phyloP scores from a whole-genome alignment of 75 land plant species.

The Gnetum montanum region DNA sequence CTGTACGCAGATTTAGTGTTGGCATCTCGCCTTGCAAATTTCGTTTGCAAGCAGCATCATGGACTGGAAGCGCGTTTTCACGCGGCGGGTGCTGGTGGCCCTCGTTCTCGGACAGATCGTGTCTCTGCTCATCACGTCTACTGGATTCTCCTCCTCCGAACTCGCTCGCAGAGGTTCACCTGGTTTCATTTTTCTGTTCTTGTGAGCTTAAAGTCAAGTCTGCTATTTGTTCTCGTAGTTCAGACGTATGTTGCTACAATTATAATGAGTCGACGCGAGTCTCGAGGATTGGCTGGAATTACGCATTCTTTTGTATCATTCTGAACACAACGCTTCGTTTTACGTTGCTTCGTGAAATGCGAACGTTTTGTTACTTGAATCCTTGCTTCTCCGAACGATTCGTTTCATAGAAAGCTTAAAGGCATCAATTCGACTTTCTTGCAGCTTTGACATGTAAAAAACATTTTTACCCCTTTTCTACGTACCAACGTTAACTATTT shows the following conservation, averaged over 20 bases:
- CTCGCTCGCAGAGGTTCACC: constrained; percentile 50
- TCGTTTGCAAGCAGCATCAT: neutral
- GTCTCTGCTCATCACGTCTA: constrained; percentile 70
- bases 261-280: too few relatives aligned
- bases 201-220: neutral
- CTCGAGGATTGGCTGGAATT: too few relatives aligned
- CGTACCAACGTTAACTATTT: neutral
- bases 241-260: too few relatives aligned
- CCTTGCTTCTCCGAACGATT: neutral
- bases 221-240: too few relatives aligned
- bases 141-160: constrained; percentile 70
- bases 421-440: neutral
- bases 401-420: neutral
- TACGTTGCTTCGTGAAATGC: neutral
- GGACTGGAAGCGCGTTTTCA: neutral
- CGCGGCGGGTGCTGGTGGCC: constrained; percentile 21
- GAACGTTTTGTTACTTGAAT: neutral
- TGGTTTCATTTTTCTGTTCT: neutral
- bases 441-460: neutral
- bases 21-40: too few relatives aligned
- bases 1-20: too few relatives aligned
- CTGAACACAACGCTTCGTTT: neutral
- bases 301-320: too few relatives aligned
- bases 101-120: constrained; percentile 73
- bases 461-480: neutral